Conservation (phyloP, 192 early-diverging fungal species). For the Dispira parvispora region DNA sequence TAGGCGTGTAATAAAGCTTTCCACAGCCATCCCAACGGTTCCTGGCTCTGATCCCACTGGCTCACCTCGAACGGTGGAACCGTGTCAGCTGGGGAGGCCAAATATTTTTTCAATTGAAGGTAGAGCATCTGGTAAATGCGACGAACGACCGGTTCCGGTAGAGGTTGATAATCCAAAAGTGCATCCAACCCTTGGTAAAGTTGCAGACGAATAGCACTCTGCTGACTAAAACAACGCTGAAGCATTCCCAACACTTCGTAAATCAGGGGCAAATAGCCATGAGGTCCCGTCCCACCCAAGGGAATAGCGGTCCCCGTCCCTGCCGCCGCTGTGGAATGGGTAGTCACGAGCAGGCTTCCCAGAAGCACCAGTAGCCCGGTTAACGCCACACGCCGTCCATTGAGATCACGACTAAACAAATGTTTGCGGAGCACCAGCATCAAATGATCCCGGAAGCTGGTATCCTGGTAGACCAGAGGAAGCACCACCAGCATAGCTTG, state of each 20-base stretch:
- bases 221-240: constrained; percentile 51
- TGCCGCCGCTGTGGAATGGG: constrained; percentile 11
- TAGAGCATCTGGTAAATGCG: constrained; percentile 30
- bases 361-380: constrained; percentile 39
- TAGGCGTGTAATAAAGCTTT: constrained; percentile 4
- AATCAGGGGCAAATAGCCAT: constrained; percentile 5
- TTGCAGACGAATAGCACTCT: constrained; percentile 34
- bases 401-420: constrained; percentile 41
- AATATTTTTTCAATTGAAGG: constrained; percentile 21
- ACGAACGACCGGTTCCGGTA: constrained; percentile 16
- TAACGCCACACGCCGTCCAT: constrained; percentile 43
- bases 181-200: constrained; percentile 36
- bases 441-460: constrained; percentile 38
- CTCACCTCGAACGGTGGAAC: constrained; percentile 16
- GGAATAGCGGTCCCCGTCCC: constrained; percentile 1
- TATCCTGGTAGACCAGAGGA: constrained; percentile 32
- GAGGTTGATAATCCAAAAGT: constrained; percentile 21
- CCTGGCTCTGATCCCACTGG: constrained; percentile 12
- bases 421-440: constrained; percentile 53
- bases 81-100: neutral
- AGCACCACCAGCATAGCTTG: constrained; percentile 33
- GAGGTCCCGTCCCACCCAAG: too few species aligned
- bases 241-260: constrained; percentile 33
- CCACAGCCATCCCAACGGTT: constrained; percentile 28
- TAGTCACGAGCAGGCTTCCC: constrained; percentile 14